Percentiles rank a stretch among this genome's conserved stretches.
Evolutionary conservation across 192 early-diverging fungal species (phyloP).

Genomic region (Phlyctochytrium bullatum): DNA sequence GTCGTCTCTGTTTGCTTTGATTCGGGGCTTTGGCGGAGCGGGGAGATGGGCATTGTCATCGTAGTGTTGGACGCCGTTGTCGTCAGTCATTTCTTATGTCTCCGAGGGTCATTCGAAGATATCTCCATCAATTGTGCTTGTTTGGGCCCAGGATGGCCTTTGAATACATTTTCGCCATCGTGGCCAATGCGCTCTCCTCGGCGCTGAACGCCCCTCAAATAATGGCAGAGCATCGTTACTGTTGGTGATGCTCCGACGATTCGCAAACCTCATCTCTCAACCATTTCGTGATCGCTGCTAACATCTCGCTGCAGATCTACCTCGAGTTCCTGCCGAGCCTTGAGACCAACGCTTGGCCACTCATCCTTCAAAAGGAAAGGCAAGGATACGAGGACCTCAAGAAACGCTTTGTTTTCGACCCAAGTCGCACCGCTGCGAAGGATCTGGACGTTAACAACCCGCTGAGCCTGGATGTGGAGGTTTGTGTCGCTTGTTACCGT

Average conservation of each 20-base stretch:
- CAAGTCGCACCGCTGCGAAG: slow-evolving; percentile 44
- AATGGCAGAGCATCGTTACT: background rate
- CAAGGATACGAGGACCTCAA: slow-evolving; percentile 66
- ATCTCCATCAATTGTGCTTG: no score
- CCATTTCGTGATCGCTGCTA: background rate
- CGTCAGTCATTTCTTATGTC: no score
- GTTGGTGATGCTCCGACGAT: background rate
- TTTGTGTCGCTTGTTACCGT: slow-evolving; percentile 7
- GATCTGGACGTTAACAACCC: slow-evolving; percentile 82
- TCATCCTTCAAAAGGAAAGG: slow-evolving; percentile 61
- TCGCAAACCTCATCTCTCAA: background rate
- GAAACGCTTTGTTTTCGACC: slow-evolving; percentile 64
- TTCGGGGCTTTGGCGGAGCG: no score
- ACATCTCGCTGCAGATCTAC: slow-evolving; percentile 25
- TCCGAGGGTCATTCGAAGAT: no score
- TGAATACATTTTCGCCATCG: no score
- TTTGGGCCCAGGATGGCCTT: no score
- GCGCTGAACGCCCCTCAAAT: background rate
- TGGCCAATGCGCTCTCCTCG: background rate
- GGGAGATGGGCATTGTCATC: no score
- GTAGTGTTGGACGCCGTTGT: no score
- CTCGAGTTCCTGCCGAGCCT: slow-evolving; percentile 43
- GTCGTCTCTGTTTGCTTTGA: background rate
- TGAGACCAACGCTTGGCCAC: slow-evolving; percentile 46
- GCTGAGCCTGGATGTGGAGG: slow-evolving; percentile 76